Conservation (phyloP, 306 rosid genomes). For the Vigna radiata region DNA sequence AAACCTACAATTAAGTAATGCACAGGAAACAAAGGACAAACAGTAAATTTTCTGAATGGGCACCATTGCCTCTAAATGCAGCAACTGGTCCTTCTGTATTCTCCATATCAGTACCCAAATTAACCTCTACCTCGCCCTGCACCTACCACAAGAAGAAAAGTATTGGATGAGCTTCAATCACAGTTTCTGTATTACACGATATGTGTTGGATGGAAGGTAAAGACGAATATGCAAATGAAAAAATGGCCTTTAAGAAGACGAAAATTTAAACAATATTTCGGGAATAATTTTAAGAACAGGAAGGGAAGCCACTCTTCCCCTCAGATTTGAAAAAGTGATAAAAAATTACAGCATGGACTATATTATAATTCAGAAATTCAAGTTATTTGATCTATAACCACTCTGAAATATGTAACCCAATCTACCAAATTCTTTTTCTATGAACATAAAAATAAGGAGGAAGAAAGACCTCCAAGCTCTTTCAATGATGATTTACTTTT, state of each 20-base stretch:
- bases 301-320: neutral
- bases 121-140: slow-evolving; percentile 77
- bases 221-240: neutral
- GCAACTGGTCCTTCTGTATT: slow-evolving; percentile 51
- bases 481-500: slow-evolving; percentile 23
- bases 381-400: neutral
- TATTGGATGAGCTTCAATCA: slow-evolving; percentile 27
- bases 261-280: neutral
- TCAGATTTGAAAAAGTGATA: neutral
- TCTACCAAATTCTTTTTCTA: neutral
- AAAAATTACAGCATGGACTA: slow-evolving; percentile 2
- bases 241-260: neutral
- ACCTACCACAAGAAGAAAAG: slow-evolving; percentile 47
- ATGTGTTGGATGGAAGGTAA: neutral
- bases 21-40: slow-evolving; percentile 34
- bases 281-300: slow-evolving; percentile 2
- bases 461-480: neutral
- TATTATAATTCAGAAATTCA: slow-evolving; percentile 2
- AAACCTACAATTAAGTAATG: slow-evolving; percentile 28
- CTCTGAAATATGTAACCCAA: slow-evolving; percentile 13
- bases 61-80: slow-evolving; percentile 57
- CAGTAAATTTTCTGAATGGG: slow-evolving; percentile 39
- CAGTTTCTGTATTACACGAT: slow-evolving; percentile 20
- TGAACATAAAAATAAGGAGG: slow-evolving; percentile 2
- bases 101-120: slow-evolving; percentile 40